Base-by-base conservation (phyloP, 805 yeast species). In the Candida lessepsii region DNA sequence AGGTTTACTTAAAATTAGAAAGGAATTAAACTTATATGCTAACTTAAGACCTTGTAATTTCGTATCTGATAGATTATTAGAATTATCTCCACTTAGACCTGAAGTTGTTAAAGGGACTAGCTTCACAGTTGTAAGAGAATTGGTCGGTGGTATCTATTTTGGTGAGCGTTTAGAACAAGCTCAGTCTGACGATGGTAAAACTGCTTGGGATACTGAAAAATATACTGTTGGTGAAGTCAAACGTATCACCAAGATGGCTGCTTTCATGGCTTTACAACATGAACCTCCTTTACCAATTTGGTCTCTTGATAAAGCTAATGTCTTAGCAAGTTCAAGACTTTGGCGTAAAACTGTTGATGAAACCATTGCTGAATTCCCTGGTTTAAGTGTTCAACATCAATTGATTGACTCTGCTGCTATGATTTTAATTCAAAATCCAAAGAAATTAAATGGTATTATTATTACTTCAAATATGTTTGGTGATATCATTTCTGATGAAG, bases 321-420 rank as follows among this genome's bases (percentile, higher is more conserved):
- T 93, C 31, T 76, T 93, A 57, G 99, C 99, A 2, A 83, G 96
- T 19, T 87, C 96, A 31, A 81, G 99, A 65, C 73, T 93, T 55
- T 93, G 99, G 99, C 81, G 99, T 70, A 83, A 80, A 63, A 87
- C 95, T 14, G 96, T 91, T 32, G 86, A 87, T 51, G 80, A 83
- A 57, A 86, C 90, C 33, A 84, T 93, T 51, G 68, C 74, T 46
- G 99, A 93, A 67, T 93, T 93, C 74, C 99, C 99, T 40, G 85
- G 82, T 54, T 71, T 93, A 56, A 76, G 75, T 19, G 74, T 90
- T 33, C 87, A 91, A 63, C 96, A 93, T 68, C 99, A 93, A 73
- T 78, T 93, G 64, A 91, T 93, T 56, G 99, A 93, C 67, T 90
- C 98, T 10, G 99, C 99, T 39, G 98, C 99, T 37, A 93, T 93